Percentiles rank a stretch among this genome's conserved stretches.
Conservation (phyloP, 2,329 filamentous ascomycete species). For the Sclerotinia borealis region DNA sequence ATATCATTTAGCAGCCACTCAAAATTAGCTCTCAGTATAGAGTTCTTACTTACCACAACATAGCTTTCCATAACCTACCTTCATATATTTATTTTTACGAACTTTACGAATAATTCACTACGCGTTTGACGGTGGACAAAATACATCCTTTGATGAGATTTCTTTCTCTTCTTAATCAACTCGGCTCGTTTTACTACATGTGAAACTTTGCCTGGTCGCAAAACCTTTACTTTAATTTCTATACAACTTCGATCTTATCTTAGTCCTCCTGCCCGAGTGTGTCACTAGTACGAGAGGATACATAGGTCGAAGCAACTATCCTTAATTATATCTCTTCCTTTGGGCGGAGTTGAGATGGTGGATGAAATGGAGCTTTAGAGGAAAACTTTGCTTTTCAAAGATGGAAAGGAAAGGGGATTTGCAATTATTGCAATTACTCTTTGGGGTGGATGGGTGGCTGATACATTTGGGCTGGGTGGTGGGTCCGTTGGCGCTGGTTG, state of each 20-base stretch:
- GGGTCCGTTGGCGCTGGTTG: neutral
- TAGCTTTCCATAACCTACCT: neutral
- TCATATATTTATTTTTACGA: neutral
- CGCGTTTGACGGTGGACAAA: neutral
- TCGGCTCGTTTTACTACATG: neutral
- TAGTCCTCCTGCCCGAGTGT: neutral
- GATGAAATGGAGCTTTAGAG: neutral
- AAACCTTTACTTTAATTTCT: neutral
- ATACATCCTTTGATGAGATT: neutral
- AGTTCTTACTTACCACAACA: neutral
- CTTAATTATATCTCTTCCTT: neutral
- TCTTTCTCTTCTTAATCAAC: neutral
- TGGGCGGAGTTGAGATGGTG: neutral
- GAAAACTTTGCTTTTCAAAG: neutral
- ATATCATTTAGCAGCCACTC: neutral
- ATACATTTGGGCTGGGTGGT: neutral
- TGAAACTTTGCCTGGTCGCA: neutral
- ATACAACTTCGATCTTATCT: neutral
- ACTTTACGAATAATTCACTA: neutral
- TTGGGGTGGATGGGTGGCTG: neutral
- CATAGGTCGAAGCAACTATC: neutral
- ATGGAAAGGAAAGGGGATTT: neutral
- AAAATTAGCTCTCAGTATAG: neutral
- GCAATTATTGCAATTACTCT: neutral
- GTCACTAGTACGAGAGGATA: neutral